Conservation (phyloP, 2,329 filamentous ascomycete genomes). For the Ambrosiella xylebori region DNA sequence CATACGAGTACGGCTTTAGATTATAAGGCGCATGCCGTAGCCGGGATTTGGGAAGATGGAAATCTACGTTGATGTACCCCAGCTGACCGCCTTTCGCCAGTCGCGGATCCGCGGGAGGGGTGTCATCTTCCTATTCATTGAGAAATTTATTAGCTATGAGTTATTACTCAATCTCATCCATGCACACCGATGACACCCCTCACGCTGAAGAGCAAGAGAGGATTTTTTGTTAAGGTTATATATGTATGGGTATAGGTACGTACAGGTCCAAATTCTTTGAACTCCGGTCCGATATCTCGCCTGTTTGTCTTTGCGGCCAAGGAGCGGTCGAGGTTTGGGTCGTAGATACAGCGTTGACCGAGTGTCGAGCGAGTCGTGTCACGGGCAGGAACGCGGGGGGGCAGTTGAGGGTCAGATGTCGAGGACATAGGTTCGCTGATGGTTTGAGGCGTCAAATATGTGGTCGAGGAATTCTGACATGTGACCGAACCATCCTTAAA, state of each 20-base stretch:
- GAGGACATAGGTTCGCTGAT: constrained; percentile 15
- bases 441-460: constrained; percentile 19
- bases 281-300: constrained; percentile 41
- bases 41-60: constrained; percentile 53
- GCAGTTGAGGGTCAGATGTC: constrained; percentile 12
- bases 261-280: constrained; percentile 50
- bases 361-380: constrained; percentile 36
- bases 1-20: constrained; percentile 65
- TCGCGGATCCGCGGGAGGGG: constrained; percentile 66
- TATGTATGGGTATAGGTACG: constrained; percentile 29
- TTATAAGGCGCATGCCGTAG: constrained; percentile 59
- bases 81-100: constrained; percentile 49
- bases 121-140: constrained; percentile 57
- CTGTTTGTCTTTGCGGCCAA: constrained; percentile 30
- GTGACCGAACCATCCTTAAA: neutral
- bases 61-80: constrained; percentile 52
- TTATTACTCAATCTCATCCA: constrained; percentile 8
- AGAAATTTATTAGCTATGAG: constrained; percentile 24
- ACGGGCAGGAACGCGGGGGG: constrained; percentile 36
- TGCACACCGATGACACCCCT: constrained; percentile 41
- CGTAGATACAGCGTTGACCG: constrained; percentile 43
- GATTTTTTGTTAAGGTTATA: constrained; percentile 11
- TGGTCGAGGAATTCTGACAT: neutral
- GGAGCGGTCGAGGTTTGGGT: constrained; percentile 37
- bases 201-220: constrained; percentile 14